phyloP scores from a whole-genome alignment of 768 basidiomycete genomes.

The Dioszegia aurantiaca region DNA sequence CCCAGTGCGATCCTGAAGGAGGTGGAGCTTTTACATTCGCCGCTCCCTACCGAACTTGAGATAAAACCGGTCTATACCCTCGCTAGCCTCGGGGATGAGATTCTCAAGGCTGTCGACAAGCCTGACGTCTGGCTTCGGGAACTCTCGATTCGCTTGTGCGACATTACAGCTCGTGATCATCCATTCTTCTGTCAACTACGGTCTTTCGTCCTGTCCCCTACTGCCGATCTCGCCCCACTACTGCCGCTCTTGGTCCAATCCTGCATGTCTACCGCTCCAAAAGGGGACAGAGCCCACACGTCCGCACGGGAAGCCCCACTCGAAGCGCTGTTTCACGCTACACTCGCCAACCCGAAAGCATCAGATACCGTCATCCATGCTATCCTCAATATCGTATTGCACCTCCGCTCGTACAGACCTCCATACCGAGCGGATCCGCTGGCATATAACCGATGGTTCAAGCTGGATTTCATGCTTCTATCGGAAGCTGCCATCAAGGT shows the following conservation, averaged over 20 bases:
- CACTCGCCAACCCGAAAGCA: conserved; percentile 54
- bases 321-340: not conserved
- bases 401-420: conserved; percentile 69
- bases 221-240: conserved; percentile 62
- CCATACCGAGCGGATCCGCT: conserved; percentile 47
- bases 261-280: conserved; percentile 54
- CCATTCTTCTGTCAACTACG: conserved; percentile 68
- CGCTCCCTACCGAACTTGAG: not conserved
- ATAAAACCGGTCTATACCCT: not conserved
- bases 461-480: conserved; percentile 69
- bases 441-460: conserved; percentile 64
- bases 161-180: conserved; percentile 47
- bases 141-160: conserved; percentile 8
- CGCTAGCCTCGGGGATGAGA: conserved; percentile 4
- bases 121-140: conserved; percentile 1
- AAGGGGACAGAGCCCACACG: not conserved
- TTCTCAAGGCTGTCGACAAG: not conserved
- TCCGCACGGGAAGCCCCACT: not conserved
- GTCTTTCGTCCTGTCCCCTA: conserved; percentile 60
- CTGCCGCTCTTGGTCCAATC: conserved; percentile 75
- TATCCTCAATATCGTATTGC: conserved; percentile 72
- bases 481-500: conserved; percentile 70
- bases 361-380: conserved; percentile 55
- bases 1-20: not conserved
- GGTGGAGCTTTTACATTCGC: conserved; percentile 7